These are phyloP conservation scores for Chaetomium fimeti DNA, from an alignment of 495 filamentous ascomycete species.

Conservation along the genomic window DNA sequence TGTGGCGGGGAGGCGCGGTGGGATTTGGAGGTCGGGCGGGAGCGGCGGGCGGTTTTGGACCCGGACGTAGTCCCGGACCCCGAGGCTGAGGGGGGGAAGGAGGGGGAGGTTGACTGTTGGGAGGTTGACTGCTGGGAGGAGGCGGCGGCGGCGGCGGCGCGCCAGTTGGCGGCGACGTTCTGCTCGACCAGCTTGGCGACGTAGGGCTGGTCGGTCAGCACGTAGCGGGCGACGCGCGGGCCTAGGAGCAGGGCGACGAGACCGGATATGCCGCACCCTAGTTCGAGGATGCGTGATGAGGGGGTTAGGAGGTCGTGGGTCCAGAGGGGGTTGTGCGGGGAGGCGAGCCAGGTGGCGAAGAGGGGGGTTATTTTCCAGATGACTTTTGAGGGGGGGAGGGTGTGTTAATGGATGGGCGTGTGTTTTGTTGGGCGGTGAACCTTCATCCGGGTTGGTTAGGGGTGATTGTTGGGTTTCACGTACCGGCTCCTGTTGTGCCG, in stretches of 20 bases:
- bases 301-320: constrained; percentile 51
- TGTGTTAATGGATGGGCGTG: not conserved
- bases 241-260: constrained; percentile 67
- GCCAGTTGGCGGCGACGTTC: constrained; percentile 64
- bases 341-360: constrained; percentile 77
- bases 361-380: constrained; percentile 90
- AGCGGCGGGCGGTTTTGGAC: not conserved
- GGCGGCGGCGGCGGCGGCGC: not conserved
- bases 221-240: constrained; percentile 60
- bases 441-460: no score
- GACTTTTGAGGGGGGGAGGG: constrained; percentile 44
- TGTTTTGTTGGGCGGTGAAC: constrained; percentile 13
- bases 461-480: constrained; percentile 21
- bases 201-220: constrained; percentile 88
- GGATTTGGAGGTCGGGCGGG: not conserved
- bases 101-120: no score
- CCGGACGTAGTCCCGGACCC: not conserved
- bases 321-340: constrained; percentile 64
- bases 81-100: not conserved
- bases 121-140: no score
- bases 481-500: constrained; percentile 91
- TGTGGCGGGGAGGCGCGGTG: not conserved
- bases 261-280: constrained; percentile 83
- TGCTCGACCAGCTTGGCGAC: constrained; percentile 68
- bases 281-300: constrained; percentile 66